Base-by-base conservation (phyloP, 495 filamentous ascomycete species). In the Podospora pseudopauciseta region DNA sequence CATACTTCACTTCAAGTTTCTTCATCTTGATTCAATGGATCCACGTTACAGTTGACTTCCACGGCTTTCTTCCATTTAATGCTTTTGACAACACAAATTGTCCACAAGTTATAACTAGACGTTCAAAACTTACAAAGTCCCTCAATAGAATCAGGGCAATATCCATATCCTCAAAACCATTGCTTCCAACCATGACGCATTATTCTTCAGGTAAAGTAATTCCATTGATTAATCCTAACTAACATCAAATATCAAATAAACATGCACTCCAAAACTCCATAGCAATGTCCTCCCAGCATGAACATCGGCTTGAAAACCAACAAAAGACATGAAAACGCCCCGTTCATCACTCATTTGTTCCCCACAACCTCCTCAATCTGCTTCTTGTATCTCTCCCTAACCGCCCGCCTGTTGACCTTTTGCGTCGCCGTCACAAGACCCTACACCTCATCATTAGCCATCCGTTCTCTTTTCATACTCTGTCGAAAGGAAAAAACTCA, bases 371-470 rank as follows among this genome's bases (percentile, higher is more conserved):
- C 77, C 62, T 81, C 69, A 66, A 89, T 85, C 66, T 86, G 80
- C 74, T 84, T 83, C 72, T 82, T 76, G 74, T 88, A 88, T 64
- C 82, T 84, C 28, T 83, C 77, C 64, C 80, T 76, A 26, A 89
- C 76, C 18, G 77, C 82, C 67, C 82, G 80, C 28, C 87, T 80
- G 74, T 89, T 88, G 20, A 88, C 75, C 78, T 90, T 90, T 69
- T 88, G 85, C 9, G 87, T 88, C 7, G 87, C 85, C 4, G 87
- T 90, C 9, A 85, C 82, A 16, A 89, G 75, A 5, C 84, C 84
- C 87, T 89, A 63, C 65, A 1, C 27, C 9, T 19, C 59, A 34
- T 27, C 27, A 68, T 82, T 73, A 82, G 74, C 39, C 60, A 62
- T 27, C 23, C 5, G 5, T 15, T 30, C 58, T 23, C 7, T 23